Percentiles rank a stretch among this genome's conserved stretches.
Conservation (phyloP, 2,329 filamentous ascomycete genomes). For the Calonectria pteridis region DNA sequence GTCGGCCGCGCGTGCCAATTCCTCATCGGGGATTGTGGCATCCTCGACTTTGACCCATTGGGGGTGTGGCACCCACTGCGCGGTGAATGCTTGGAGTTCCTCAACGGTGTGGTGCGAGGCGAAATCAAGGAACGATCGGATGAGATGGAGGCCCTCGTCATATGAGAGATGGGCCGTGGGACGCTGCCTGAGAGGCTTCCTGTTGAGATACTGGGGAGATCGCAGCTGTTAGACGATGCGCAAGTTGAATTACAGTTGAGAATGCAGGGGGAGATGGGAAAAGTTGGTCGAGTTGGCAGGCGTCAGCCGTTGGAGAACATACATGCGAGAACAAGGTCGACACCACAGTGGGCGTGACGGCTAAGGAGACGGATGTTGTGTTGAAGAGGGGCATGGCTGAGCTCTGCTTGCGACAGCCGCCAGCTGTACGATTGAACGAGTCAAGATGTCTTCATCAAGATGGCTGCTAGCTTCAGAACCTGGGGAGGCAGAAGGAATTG, state of each 20-base stretch:
- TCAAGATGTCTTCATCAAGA: constrained; percentile 14
- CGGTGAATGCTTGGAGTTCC: constrained; percentile 90
- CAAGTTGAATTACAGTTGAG: not conserved
- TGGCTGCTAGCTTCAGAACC: not conserved
- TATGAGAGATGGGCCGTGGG: constrained; percentile 94
- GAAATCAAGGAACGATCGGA: constrained; percentile 87
- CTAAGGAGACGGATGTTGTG: constrained; percentile 84
- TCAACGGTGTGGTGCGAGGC: constrained; percentile 92
- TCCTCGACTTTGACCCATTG: constrained; percentile 87
- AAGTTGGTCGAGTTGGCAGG: not conserved
- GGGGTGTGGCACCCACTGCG: constrained; percentile 91
- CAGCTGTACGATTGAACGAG: constrained; percentile 28
- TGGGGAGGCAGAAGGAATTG: not conserved
- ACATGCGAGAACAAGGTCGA: constrained; percentile 90
- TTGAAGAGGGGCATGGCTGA: constrained; percentile 69
- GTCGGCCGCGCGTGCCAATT: constrained; percentile 74
- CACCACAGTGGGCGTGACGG: constrained; percentile 88
- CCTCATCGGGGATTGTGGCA: constrained; percentile 72
- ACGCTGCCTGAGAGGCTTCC: constrained; percentile 79
- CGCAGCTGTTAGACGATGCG: constrained; percentile 22
- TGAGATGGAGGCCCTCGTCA: constrained; percentile 89
- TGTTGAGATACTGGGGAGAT: constrained; percentile 78
- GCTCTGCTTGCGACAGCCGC: constrained; percentile 8
- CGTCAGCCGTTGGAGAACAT: constrained; percentile 49
- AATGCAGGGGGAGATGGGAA: not conserved